Conservation (phyloP, 2,329 filamentous ascomycete genomes). For the Fusarium domesticum region DNA sequence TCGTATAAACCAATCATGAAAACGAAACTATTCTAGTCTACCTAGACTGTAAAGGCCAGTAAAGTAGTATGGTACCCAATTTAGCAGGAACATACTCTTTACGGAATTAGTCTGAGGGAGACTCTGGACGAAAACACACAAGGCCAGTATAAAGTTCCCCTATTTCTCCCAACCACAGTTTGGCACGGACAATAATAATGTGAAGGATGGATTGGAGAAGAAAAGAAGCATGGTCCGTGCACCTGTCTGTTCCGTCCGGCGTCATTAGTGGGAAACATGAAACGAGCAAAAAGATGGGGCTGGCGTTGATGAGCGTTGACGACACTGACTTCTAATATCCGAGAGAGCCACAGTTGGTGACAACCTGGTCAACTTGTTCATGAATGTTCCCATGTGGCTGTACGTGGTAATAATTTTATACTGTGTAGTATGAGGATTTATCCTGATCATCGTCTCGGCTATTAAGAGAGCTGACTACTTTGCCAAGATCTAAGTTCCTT, state of each 20-base stretch:
- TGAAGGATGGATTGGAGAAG: conserved; percentile 14
- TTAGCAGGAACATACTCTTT: no score
- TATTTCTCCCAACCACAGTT: conserved; percentile 8
- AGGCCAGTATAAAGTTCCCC: conserved; percentile 1
- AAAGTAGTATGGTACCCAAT: no score
- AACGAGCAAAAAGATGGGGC: conserved; percentile 19
- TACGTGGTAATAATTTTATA: no score
- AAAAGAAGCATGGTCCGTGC: conserved; percentile 19
- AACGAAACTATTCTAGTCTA: no score
- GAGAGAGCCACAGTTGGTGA: conserved; percentile 11
- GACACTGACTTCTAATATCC: conserved; percentile 19
- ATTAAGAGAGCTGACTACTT: no score
- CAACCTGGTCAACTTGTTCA: conserved; percentile 2
- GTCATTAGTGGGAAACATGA: conserved; percentile 31
- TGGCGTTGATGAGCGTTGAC: conserved; percentile 10
- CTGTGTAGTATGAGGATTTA: no score
- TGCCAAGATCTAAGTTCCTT: no score
- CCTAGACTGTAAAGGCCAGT: no score
- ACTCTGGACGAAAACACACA: no score
- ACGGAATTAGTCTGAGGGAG: no score
- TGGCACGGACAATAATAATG: conserved; percentile 4
- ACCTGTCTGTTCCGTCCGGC: conserved; percentile 19
- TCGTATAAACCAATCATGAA: no score
- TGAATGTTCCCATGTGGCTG: background rate
- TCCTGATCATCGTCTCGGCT: no score